Evolutionary conservation across 805 yeast genomes (phyloP), one percentile per base, ranked within the genome.

Genomic region (Wickerhamomyces bisporus): DNA sequence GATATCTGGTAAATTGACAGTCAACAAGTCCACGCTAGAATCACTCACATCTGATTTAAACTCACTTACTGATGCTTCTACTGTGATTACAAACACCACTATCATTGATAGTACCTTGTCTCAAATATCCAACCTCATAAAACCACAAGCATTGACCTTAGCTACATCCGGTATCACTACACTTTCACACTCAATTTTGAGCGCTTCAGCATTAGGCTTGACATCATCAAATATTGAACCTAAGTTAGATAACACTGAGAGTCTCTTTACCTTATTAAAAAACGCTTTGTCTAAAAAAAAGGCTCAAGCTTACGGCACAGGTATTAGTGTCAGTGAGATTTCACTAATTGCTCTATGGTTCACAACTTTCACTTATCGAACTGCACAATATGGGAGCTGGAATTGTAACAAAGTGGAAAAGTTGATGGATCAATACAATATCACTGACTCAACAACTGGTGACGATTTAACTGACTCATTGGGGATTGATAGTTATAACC

Each of bases 361-460:
- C 20, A 49, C 52, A 15, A 47, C 43, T 17, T 44, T 49, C 14
- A 47, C 57, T 26, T 40, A 55, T 32, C 48, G 50, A 12, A 38
- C 52, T 3, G 45, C 60, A n/a, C 36, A 47, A 26, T 55, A 45
- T 38, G 60, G 57, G 1, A 45, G 54, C 11, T 43, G 53, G 48
- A 47, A 55, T 17, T 61, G 66, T 35, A 13, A 43, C 3, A 41
- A 43, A 18, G 52, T 56, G 4, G 52, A 43, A 2, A 36, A 35
- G 30, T 35, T 61, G 35, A 34, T 59, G 3, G 13, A 33, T 2
- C 50, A 46, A 34, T 61, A 61, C 40, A 58, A 59, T 27, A 15
- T 55, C 6, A 53, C 58, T 4, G 47, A 49, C 1, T 43, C 43
- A 9, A n/a, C 36, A 4, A 17, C 42, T 6, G 24, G 23, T 2